Percentiles rank a stretch among this genome's conserved stretches.
Conservation (phyloP, 148 eudicot genomes). For the Salicornia ramosissima region DNA sequence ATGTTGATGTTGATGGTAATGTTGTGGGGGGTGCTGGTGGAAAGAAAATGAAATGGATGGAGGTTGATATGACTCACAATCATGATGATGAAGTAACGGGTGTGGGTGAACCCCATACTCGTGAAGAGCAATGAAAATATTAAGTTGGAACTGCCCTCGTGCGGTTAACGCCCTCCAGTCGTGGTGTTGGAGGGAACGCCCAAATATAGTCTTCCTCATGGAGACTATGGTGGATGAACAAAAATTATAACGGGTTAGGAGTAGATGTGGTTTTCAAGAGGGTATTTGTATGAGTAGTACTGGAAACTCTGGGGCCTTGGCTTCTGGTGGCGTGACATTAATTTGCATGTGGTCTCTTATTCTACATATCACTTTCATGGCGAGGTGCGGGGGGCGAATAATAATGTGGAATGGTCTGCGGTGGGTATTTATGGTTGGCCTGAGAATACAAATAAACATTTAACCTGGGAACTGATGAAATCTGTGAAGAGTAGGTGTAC, state of each 20-base stretch:
- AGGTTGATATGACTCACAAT: no score
- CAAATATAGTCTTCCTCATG: not conserved
- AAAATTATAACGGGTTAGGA: not conserved
- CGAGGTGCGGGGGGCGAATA: not conserved
- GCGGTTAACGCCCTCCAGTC: not conserved
- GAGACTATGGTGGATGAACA: not conserved
- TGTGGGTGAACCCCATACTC: not conserved
- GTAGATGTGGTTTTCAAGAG: not conserved
- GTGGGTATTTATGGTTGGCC: not conserved
- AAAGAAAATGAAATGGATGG: no score
- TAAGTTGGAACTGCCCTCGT: slow-evolving; percentile 7
- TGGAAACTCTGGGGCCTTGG: not conserved
- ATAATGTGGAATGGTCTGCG: no score
- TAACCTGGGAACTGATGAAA: not conserved
- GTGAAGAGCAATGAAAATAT: not conserved
- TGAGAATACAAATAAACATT: not conserved
- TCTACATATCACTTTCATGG: not conserved
- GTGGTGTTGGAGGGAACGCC: not conserved
- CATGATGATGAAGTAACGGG: not conserved
- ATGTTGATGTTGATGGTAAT: no score
- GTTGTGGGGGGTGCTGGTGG: no score
- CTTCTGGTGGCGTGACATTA: not conserved
- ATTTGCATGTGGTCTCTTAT: not conserved
- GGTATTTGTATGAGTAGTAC: not conserved
- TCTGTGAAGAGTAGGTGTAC: not conserved